phyloP scores from a whole-genome alignment of 73 alveolate genomes.

The Tetrahymena elliotti region DNA sequence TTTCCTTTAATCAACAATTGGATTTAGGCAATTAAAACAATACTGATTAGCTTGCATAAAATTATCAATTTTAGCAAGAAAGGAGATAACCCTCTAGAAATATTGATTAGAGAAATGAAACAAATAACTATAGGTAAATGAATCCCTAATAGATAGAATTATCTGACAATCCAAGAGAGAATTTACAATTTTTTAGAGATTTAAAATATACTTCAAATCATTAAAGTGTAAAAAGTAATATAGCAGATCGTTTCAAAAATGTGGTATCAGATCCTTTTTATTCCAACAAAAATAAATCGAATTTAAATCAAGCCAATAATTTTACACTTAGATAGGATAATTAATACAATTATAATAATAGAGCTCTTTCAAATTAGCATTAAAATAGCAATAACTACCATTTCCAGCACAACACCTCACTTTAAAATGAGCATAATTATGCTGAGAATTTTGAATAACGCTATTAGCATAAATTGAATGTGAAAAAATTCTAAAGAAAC shows the following conservation, averaged over 20 bases:
- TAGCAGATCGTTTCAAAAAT: neutral
- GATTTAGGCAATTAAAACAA: neutral
- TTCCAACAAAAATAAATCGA: neutral
- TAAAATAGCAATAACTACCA: neutral
- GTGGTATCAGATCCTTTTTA: neutral
- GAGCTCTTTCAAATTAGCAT: neutral
- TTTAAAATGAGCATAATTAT: neutral
- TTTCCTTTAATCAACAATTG: neutral
- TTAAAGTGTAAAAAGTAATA: neutral
- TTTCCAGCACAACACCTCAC: neutral
- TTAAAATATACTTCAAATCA: neutral
- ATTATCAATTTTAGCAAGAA: neutral
- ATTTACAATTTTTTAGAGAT: neutral
- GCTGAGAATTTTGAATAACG: neutral
- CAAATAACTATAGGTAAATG: neutral
- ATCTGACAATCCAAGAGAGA: neutral
- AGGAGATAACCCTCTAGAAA: neutral
- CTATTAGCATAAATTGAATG: neutral
- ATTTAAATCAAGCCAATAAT: neutral
- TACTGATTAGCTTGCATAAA: neutral
- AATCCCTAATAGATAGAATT: neutral
- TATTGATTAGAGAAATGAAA: neutral
- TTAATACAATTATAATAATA: neutral
- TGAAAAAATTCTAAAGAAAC: neutral
- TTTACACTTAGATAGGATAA: neutral